Conservation (phyloP, 441 rosid species). For the Populus hybrid region DNA sequence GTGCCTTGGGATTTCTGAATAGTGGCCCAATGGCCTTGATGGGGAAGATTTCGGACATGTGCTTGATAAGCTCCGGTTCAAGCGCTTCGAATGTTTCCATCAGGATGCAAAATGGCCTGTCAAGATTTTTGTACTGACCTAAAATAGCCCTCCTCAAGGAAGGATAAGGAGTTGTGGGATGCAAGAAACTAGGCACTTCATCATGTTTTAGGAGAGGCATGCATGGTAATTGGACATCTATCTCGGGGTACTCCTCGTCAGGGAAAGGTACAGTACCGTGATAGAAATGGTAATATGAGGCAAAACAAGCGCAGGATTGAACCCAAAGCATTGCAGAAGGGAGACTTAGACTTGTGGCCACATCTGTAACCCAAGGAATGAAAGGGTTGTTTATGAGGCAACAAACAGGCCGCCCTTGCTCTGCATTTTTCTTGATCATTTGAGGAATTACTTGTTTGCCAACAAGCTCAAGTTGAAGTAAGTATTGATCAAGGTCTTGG, state of each 20-base stretch:
- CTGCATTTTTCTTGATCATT: conserved; percentile 42
- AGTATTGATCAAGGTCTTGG: conserved; percentile 34
- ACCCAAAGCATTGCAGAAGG: conserved; percentile 91
- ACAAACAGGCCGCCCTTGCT: conserved; percentile 53
- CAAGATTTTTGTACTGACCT: conserved; percentile 54
- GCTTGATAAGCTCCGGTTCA: conserved; percentile 49
- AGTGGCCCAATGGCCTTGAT: conserved; percentile 65
- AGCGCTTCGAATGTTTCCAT: conserved; percentile 68
- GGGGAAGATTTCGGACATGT: conserved; percentile 45
- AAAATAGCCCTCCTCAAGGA: conserved; percentile 43
- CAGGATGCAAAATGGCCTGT: conserved; percentile 56
- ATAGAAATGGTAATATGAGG: conserved; percentile 53
- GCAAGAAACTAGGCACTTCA: conserved; percentile 67
- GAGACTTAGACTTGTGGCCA: conserved; percentile 56
- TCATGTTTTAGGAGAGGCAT: conserved; percentile 69
- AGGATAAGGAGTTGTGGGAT: conserved; percentile 45
- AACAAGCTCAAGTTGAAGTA: conserved; percentile 47
- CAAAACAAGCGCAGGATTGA: conserved; percentile 70
- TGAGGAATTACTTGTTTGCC: conserved; percentile 41
- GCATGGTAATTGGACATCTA: conserved; percentile 56
- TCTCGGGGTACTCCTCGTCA: conserved; percentile 38
- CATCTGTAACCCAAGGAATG: conserved; percentile 78
- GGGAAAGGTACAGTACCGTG: conserved; percentile 54
- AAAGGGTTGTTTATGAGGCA: conserved; percentile 79
- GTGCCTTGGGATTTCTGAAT: conserved; percentile 41